Evolutionary conservation across 2,329 filamentous ascomycete genomes (phyloP), one percentile per base, ranked within the genome.

Genomic region (Metarhizium brunneum): DNA sequence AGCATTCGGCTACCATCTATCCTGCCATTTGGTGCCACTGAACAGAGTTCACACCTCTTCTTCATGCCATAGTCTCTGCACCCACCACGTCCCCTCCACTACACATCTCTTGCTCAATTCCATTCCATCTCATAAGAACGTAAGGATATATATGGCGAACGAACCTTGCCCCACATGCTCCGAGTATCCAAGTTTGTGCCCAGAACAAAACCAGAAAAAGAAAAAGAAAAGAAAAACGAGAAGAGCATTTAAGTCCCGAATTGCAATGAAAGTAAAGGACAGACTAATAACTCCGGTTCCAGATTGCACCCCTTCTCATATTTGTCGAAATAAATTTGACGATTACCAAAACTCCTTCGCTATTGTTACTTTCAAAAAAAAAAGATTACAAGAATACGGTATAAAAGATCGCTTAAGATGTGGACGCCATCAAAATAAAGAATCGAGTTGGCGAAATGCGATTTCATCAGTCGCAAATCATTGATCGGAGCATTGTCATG

Each of bases 341-440:
- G 11, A 32, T 42, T 40, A 32, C 59, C 58, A 16, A 38, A 62
- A 62, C 60, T 59, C 60, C 60, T 45, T 55, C 59, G 58, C 59
- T 60, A 58, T 42, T 57, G 30, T 47, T 58, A 29, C 50, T 56
- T 50, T n/a, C 36, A 10, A 36, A 49, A 32, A 53, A 55, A 54
- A 32, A 18, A 18, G 18, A 59, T 35, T 47, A 38, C 32, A 40
- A 56, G 50, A 50, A 25, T 25, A 25, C 25, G 25, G 25, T 38
- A 53, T 52, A 56, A 35, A 53, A 54, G 20, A 57, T 40, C 2
- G 45, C 40, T 35, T 43, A 53, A 51, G 53, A 49, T 38, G 30
- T 35, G 48, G 13, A 40, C 3, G 14, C 8, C 11, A 40, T 40
- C 38, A 40, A 40, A 11, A 35, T 32, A 54, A n/a, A 50, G 11